Evolutionary conservation across 108 stramenopile species (phyloP).

Genomic region (Nannochloropsis granulata): DNA sequence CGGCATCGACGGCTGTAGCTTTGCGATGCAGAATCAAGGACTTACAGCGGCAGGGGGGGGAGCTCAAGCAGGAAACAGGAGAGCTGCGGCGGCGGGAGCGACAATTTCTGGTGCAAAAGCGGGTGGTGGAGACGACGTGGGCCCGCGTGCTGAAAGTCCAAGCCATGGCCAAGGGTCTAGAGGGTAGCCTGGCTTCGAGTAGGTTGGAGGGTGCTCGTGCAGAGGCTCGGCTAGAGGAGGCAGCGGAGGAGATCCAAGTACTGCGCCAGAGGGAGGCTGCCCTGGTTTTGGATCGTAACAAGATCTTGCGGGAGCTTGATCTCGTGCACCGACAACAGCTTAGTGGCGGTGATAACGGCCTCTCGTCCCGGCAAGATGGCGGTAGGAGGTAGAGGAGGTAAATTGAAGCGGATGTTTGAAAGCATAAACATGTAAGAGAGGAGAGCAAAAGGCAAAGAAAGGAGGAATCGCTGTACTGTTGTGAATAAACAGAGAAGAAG

Average conservation of each 20-base stretch:
- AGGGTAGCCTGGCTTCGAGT: neutral
- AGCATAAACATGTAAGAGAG: too few species aligned
- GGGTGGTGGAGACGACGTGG: neutral
- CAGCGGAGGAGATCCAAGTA: neutral
- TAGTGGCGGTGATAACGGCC: neutral
- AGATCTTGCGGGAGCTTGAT: neutral
- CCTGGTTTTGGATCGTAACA: neutral
- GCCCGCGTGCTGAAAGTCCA: neutral
- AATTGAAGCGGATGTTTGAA: too few species aligned
- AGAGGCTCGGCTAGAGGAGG: neutral
- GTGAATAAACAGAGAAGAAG: too few species aligned
- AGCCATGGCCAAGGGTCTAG: neutral
- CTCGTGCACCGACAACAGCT: neutral
- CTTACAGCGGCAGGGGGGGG: neutral
- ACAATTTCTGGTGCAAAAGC: neutral
- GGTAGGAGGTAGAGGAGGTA: too few species aligned
- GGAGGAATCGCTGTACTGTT: too few species aligned
- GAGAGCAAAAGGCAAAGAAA: too few species aligned
- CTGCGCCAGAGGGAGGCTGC: neutral
- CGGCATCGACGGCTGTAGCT: neutral
- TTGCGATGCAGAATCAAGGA: neutral
- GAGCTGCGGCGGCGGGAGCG: neutral
- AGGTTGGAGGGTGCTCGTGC: neutral
- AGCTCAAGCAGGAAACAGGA: neutral
- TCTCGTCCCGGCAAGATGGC: too few species aligned